A percentile compares a stretch with the other conserved stretches of the same genome.
These are phyloP conservation scores for Marchantia paleacea DNA, from an alignment of 225 moss, liverwort and hornwort genomes.

Conservation along the genomic window DNA sequence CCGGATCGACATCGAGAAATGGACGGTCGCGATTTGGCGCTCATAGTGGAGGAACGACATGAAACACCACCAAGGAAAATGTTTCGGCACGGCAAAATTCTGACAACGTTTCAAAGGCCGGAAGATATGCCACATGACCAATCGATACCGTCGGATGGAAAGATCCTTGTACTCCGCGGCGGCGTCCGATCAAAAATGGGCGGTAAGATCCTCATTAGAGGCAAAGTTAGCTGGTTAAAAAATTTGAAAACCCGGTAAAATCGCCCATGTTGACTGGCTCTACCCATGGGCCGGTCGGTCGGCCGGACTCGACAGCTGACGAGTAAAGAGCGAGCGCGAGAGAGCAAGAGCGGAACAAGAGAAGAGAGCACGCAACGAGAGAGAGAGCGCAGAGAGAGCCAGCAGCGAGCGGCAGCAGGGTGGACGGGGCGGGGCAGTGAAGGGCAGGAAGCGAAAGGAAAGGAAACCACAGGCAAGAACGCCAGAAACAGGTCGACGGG, in stretches of 20 bases:
- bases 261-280: not conserved
- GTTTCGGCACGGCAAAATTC: conserved; percentile 1
- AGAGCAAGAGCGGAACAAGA: not conserved
- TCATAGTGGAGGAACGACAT: not conserved
- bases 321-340: not conserved
- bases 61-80: not conserved
- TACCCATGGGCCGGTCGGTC: not conserved
- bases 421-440: not conserved
- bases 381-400: not conserved
- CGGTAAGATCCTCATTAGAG: not conserved
- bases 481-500: not conserved
- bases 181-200: not conserved
- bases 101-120: not conserved
- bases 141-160: not conserved
- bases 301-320: not conserved
- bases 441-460: not conserved
- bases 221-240: not conserved
- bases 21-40: not conserved
- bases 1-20: not conserved
- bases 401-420: not conserved
- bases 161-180: too few relatives aligned
- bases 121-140: not conserved
- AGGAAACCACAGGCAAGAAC: not conserved
- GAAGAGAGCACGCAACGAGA: not conserved
- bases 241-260: conserved; percentile 9